A percentile compares a stretch with the other conserved stretches of the same genome.
Conservation (phyloP, 345 rosid genomes). For the Mangifera indica region DNA sequence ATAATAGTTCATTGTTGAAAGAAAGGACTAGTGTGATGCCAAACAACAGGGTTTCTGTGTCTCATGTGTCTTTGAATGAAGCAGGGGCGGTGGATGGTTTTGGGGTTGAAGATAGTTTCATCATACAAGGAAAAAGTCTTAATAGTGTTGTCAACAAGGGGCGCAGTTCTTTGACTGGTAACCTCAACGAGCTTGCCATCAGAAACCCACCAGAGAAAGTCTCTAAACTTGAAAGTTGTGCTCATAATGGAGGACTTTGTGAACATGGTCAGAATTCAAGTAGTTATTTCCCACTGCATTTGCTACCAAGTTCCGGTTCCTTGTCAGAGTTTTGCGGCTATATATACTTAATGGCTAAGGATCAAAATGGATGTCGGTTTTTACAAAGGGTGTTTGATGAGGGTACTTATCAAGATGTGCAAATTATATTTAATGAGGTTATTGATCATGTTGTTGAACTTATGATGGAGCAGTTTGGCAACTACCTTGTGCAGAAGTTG, state of each 20-base stretch:
- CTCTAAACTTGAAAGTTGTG: constrained; percentile 22
- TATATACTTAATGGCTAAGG: constrained; percentile 47
- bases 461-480: constrained; percentile 60
- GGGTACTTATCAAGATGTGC: constrained; percentile 38
- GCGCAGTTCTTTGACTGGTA: constrained; percentile 17
- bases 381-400: constrained; percentile 50
- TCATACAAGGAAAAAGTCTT: constrained; percentile 35
- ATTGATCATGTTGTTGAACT: constrained; percentile 45
- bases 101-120: constrained; percentile 38
- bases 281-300: constrained; percentile 16
- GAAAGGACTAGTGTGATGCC: constrained; percentile 19
- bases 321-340: constrained; percentile 41
- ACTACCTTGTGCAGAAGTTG: constrained; percentile 57
- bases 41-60: constrained; percentile 29
- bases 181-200: constrained; percentile 25
- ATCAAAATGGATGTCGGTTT: constrained; percentile 54
- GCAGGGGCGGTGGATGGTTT: constrained; percentile 21
- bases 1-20: constrained; percentile 25
- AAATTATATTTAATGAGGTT: constrained; percentile 36
- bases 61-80: constrained; percentile 28
- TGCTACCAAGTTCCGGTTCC: constrained; percentile 30
- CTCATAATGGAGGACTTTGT: constrained; percentile 19
- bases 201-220: constrained; percentile 23
- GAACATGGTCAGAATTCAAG: constrained; percentile 22
- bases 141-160: constrained; percentile 19